Percentiles rank a stretch among this genome's conserved stretches.
phyloP scores from a whole-genome alignment of 1,284 basidiomycete species.

The Malassezia japonica region DNA sequence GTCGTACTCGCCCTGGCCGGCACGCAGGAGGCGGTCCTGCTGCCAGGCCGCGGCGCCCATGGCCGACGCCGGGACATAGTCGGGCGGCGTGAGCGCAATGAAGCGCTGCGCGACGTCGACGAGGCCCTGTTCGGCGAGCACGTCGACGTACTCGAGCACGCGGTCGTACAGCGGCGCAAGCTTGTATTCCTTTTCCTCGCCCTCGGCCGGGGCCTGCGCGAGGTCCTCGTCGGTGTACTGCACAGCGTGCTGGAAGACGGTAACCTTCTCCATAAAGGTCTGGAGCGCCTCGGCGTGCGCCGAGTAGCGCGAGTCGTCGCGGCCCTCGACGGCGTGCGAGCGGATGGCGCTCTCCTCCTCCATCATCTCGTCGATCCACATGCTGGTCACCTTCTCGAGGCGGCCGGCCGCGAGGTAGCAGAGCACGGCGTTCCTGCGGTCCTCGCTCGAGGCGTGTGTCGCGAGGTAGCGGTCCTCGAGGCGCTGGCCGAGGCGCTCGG shows the following conservation, averaged over 20 bases:
- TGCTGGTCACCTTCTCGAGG: slow-evolving; percentile 76
- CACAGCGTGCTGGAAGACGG: slow-evolving; percentile 81
- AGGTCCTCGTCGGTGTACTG: slow-evolving; percentile 77
- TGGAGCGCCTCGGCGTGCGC: slow-evolving; percentile 81
- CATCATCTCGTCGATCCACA: slow-evolving; percentile 82
- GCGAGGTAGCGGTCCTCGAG: slow-evolving; percentile 71
- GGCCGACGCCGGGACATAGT: slow-evolving; percentile 55
- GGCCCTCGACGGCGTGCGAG: slow-evolving; percentile 15
- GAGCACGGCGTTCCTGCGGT: slow-evolving; percentile 76
- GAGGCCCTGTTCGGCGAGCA: slow-evolving; percentile 80
- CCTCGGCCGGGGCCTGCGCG: slow-evolving; percentile 48
- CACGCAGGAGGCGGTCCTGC: slow-evolving; percentile 18
- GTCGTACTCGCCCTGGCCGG: slow-evolving; percentile 17
- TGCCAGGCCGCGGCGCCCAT: slow-evolving; percentile 13
- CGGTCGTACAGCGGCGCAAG: slow-evolving; percentile 77
- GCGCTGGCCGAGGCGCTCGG: slow-evolving; percentile 82
- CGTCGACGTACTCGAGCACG: slow-evolving; percentile 89
- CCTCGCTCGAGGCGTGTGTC: slow-evolving; percentile 17
- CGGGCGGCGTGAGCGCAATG: slow-evolving; percentile 67
- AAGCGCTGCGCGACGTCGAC: slow-evolving; percentile 72
- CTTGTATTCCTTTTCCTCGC: slow-evolving; percentile 64
- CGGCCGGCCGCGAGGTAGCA: slow-evolving; percentile 77
- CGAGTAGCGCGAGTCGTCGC: slow-evolving; percentile 55
- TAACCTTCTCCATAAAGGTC: slow-evolving; percentile 91
- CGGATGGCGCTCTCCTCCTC: slow-evolving; percentile 62